Percentiles rank a stretch among this genome's conserved stretches.
Evolutionary conservation across 176 grass and related monocot genomes (phyloP).

Genomic region (Saccharum officinarum): DNA sequence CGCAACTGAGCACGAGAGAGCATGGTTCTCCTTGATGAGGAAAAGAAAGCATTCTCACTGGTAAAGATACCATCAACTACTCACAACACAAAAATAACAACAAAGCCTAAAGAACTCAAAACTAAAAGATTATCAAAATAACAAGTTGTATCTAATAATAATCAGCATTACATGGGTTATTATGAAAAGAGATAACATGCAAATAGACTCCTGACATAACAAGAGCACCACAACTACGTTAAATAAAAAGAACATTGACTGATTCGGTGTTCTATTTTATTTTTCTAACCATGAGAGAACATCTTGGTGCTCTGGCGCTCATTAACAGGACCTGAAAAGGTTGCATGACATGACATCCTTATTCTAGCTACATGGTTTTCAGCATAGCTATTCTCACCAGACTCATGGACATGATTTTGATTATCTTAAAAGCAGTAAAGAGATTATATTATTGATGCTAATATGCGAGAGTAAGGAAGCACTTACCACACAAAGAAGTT

Average conservation of each 20-base stretch:
- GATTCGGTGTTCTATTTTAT: neutral
- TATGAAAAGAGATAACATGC: neutral
- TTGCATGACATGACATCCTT: slow-evolving; percentile 9
- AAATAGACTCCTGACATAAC: neutral
- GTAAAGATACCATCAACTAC: neutral
- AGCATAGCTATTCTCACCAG: neutral
- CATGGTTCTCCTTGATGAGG: neutral
- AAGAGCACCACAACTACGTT: neutral
- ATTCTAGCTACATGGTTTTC: slow-evolving; percentile 10
- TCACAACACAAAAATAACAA: neutral
- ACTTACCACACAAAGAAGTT: slow-evolving; percentile 82
- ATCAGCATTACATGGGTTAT: neutral
- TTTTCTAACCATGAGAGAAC: neutral
- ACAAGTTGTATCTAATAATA: slow-evolving; percentile 8
- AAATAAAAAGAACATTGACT: neutral
- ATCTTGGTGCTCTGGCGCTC: neutral
- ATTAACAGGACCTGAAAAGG: slow-evolving; percentile 3
- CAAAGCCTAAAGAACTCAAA: neutral
- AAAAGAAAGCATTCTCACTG: neutral
- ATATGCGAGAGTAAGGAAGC: neutral
- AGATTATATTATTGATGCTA: neutral
- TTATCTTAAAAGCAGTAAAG: slow-evolving; percentile 23
- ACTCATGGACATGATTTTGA: slow-evolving; percentile 2
- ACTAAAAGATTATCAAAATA: neutral
- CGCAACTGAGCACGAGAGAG: neutral